Percentiles rank a stretch among this genome's conserved stretches.
These are phyloP conservation scores for Quercus wislizeni DNA, from an alignment of 306 rosid species.

Conservation along the genomic window DNA sequence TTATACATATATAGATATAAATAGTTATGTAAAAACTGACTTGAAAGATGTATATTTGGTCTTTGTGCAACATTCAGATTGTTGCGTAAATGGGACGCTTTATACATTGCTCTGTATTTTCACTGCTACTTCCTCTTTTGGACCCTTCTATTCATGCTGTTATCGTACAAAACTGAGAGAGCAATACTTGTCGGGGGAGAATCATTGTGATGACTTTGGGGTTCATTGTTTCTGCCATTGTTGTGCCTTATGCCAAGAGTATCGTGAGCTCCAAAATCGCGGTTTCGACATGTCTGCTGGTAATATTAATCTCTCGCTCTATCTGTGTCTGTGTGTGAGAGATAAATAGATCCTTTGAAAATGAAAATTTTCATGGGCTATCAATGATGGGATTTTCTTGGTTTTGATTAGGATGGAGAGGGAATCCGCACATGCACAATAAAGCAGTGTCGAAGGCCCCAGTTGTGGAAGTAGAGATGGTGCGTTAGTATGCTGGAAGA, in stretches of 20 bases:
- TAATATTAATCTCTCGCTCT: not conserved
- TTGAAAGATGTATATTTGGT: too few species aligned
- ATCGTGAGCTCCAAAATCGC: slow-evolving; percentile 63
- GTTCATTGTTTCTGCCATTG: slow-evolving; percentile 54
- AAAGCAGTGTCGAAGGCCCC: too few species aligned
- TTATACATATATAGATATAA: too few species aligned
- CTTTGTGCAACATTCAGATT: slow-evolving; percentile 33
- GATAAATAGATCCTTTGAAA: too few species aligned
- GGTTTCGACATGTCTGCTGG: slow-evolving; percentile 73
- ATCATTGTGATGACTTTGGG: slow-evolving; percentile 50
- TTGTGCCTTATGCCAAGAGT: slow-evolving; percentile 74
- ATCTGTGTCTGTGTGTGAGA: too few species aligned
- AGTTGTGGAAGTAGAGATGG: too few species aligned
- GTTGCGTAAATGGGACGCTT: slow-evolving; percentile 55
- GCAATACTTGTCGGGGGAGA: slow-evolving; percentile 31
- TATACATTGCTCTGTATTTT: slow-evolving; percentile 24
- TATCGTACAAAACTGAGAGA: slow-evolving; percentile 62
- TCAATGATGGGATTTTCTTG: too few species aligned
- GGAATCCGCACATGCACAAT: too few species aligned
- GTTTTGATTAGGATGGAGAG: too few species aligned
- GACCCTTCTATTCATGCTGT: slow-evolving; percentile 51
- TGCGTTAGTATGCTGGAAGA: too few species aligned
- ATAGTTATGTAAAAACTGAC: too few species aligned
- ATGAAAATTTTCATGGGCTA: too few species aligned
- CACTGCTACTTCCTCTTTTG: not conserved